A percentile compares a stretch with the other conserved stretches of the same genome.
These are phyloP conservation scores for Agroathelia rolfsii DNA, from an alignment of 1,284 basidiomycete species.

Conservation along the genomic window DNA sequence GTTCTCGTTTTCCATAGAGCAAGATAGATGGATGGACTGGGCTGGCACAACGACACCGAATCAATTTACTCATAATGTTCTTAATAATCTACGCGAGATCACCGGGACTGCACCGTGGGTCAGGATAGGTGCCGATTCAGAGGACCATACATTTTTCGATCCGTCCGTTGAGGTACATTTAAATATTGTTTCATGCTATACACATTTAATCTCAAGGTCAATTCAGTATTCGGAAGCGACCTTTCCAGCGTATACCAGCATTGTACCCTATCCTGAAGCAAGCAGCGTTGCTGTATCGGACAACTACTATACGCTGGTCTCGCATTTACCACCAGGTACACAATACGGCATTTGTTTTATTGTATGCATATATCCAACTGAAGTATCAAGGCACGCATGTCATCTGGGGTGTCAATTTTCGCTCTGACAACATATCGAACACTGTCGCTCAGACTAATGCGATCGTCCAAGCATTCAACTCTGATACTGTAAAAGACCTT, in stretches of 20 bases:
- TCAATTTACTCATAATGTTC: constrained; percentile 44
- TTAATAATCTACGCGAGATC: constrained; percentile 42
- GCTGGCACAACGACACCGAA: constrained; percentile 38
- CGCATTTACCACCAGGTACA: constrained; percentile 40
- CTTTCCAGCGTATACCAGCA: constrained; percentile 38
- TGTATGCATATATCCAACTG: not conserved
- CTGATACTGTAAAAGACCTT: constrained; percentile 28
- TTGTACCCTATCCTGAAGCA: constrained; percentile 57
- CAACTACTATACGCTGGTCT: constrained; percentile 45
- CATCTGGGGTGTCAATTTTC: constrained; percentile 65
- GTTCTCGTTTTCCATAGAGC: constrained; percentile 58
- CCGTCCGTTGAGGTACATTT: constrained; percentile 28
- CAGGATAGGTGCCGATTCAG: constrained; percentile 53
- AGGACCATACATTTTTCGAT: constrained; percentile 51
- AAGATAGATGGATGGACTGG: constrained; percentile 62
- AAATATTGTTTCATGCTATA: too few species aligned
- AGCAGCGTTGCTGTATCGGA: constrained; percentile 44
- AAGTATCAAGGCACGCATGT: constrained; percentile 37
- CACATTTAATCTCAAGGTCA: not conserved
- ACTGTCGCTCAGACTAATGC: constrained; percentile 48
- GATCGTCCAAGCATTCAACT: constrained; percentile 42
- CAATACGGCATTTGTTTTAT: not conserved
- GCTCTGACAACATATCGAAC: constrained; percentile 44
- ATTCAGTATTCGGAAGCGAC: too few species aligned
- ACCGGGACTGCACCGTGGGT: constrained; percentile 48